Conservation (phyloP, 139 green algal genomes). For the Mesotaenium endlicherianum region DNA sequence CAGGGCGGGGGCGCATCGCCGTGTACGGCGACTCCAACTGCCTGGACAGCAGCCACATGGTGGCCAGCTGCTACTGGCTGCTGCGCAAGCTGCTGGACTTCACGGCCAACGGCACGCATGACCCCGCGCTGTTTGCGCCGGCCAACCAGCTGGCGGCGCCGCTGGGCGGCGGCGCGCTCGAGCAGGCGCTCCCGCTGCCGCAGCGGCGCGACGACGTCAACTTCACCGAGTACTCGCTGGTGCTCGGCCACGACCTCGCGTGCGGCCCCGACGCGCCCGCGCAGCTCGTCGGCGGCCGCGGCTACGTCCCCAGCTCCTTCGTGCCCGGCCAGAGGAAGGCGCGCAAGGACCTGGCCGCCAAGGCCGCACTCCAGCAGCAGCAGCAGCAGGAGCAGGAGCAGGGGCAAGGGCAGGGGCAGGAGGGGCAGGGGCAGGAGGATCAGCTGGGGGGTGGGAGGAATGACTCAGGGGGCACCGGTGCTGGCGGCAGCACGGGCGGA, state of each 20-base stretch:
- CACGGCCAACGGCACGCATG: not conserved
- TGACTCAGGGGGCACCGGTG: no score
- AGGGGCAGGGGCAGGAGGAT: no score
- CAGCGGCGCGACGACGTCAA: slow-evolving; percentile 32
- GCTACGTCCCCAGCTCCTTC: not conserved
- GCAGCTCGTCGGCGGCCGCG: not conserved
- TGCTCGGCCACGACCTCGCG: slow-evolving; percentile 23
- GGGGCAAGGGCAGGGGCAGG: not conserved
- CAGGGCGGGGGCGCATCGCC: slow-evolving; percentile 65
- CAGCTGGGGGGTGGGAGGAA: not conserved
- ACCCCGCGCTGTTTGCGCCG: slow-evolving; percentile 14
- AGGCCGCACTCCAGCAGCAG: not conserved
- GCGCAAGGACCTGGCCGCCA: not conserved
- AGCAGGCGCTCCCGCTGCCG: slow-evolving; percentile 7
- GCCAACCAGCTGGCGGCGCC: slow-evolving; percentile 4
- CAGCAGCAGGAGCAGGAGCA: not conserved
- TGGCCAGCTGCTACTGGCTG: slow-evolving; percentile 46
- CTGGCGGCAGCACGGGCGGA: no score
- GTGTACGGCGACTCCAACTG: slow-evolving; percentile 89
- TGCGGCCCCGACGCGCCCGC: slow-evolving; percentile 2
- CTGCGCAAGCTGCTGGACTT: slow-evolving; percentile 35
- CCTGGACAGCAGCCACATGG: slow-evolving; percentile 73
- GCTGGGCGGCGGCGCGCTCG: not conserved
- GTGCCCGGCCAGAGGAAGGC: not conserved
- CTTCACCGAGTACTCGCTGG: slow-evolving; percentile 41